Base-by-base conservation (phyloP, 177 flowering plant species). In the Telopea speciosissima region DNA sequence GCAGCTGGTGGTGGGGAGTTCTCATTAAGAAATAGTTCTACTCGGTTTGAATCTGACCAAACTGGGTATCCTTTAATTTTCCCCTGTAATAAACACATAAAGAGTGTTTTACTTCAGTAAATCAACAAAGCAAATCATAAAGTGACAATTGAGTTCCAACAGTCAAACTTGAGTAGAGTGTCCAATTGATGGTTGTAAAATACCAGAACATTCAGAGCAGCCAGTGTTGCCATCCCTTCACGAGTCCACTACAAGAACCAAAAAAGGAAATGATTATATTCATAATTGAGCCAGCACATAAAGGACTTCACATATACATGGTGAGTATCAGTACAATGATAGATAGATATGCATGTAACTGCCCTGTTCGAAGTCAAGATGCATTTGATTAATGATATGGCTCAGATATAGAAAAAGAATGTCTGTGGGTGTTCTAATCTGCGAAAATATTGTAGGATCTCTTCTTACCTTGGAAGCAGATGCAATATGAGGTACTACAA, bases 191-290 rank as follows among this genome's bases (percentile, higher is more conserved):
- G 6, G 3, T 62, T 24, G 19, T 22, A n/a, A 66, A 81, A 19
- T 87, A 92, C 98, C 95, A 94, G 80, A 69, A 92, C 99, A 81
- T 94, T 94, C 24, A 92, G 77, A 70, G 99, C 97, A 74, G 99
- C 97, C 61, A 94, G 81, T 64, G 97, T 89, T 24, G 99, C 97
- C 99, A 94, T 94, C 78, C 99, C 99, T 82, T 94, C 99, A 0
- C 97, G 96, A 75, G 99, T 92, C 97, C 97, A 94, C 99, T 94
- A 73, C 82, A 85, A 7, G 52, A 66, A 69, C 24, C 72, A 71
- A 28, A 42, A 69, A 44, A 25, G 1, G 62, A 26, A 31, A 14
- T 23, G 54, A 45, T 3, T 9, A 45, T 45, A 45, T 45, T 45
- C 19, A 45, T 45, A 45, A 45, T 2, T 45, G 54, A 45, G 17